Percentiles rank a stretch among this genome's conserved stretches.
Conservation (phyloP, 2,329 filamentous ascomycete genomes). For the Thyridium curvatum region DNA sequence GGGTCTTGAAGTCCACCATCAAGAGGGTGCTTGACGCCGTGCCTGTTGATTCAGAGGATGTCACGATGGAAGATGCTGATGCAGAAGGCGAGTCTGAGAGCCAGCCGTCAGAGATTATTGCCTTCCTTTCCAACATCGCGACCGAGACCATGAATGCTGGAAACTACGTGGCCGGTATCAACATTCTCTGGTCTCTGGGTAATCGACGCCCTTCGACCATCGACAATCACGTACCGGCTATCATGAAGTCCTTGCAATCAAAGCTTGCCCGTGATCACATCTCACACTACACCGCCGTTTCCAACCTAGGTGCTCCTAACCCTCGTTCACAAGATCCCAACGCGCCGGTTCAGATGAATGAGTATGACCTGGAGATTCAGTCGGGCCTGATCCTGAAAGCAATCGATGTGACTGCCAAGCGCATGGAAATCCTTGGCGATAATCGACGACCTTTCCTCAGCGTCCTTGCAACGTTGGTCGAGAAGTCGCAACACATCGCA, state of each 20-base stretch:
- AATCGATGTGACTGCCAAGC: conserved; percentile 83
- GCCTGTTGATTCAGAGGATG: conserved; percentile 55
- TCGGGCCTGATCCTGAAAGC: conserved; percentile 90
- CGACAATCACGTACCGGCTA: conserved; percentile 76
- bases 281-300: conserved; percentile 59
- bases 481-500: conserved; percentile 82
- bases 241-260: conserved; percentile 90
- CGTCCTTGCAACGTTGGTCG: conserved; percentile 87
- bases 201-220: conserved; percentile 80
- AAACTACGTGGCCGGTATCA: conserved; percentile 83
- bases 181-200: conserved; percentile 87
- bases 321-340: conserved; percentile 46
- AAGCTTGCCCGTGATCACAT: conserved; percentile 95
- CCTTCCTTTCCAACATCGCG: conserved; percentile 76
- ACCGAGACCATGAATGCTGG: conserved; percentile 78
- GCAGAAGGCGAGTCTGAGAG: conserved; percentile 79
- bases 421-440: conserved; percentile 90
- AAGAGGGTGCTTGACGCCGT: conserved; percentile 83
- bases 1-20: conserved; percentile 67
- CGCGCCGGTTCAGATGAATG: conserved; percentile 54
- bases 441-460: conserved; percentile 90
- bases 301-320: conserved; percentile 38
- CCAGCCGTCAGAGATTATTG: conserved; percentile 80
- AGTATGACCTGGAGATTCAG: conserved; percentile 81
- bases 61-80: conserved; percentile 67